These are phyloP conservation scores for Geranium brycei DNA, from an alignment of 345 rosid species.

Conservation along the genomic window DNA sequence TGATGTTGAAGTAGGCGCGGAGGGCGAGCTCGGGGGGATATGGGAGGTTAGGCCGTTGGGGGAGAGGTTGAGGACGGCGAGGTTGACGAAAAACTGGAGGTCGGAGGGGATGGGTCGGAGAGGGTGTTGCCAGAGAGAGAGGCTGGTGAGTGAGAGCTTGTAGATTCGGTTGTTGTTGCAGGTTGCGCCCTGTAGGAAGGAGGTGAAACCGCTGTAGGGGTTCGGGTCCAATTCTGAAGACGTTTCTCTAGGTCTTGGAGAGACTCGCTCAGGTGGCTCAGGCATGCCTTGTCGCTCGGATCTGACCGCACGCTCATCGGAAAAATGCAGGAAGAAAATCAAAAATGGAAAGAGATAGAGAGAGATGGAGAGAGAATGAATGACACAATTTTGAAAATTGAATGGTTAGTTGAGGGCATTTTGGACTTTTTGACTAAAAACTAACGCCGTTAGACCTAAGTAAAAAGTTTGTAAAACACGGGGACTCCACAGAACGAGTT, in stretches of 20 bases:
- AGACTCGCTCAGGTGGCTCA: constrained; percentile 25
- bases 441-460: no score
- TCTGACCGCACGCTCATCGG: constrained; percentile 1
- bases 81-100: constrained; percentile 59
- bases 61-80: constrained; percentile 84
- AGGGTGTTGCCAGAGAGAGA: constrained; percentile 69
- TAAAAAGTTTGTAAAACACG: no score
- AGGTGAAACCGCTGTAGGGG: constrained; percentile 66
- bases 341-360: no score
- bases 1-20: constrained; percentile 77
- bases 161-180: constrained; percentile 91
- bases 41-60: constrained; percentile 59
- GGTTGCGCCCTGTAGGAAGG: constrained; percentile 57
- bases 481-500: no score
- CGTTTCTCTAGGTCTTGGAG: constrained; percentile 56
- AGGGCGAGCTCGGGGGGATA: constrained; percentile 65
- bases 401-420: no score
- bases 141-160: constrained; percentile 70
- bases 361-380: no score
- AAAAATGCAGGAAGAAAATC: no score
- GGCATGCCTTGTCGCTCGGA: constrained; percentile 15
- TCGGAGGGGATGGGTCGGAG: constrained; percentile 60
- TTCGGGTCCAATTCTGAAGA: constrained; percentile 74
- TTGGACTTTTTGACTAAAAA: no score
- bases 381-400: no score